phyloP scores from a whole-genome alignment of 192 early-diverging fungal species.

The Coemansia erecta region DNA sequence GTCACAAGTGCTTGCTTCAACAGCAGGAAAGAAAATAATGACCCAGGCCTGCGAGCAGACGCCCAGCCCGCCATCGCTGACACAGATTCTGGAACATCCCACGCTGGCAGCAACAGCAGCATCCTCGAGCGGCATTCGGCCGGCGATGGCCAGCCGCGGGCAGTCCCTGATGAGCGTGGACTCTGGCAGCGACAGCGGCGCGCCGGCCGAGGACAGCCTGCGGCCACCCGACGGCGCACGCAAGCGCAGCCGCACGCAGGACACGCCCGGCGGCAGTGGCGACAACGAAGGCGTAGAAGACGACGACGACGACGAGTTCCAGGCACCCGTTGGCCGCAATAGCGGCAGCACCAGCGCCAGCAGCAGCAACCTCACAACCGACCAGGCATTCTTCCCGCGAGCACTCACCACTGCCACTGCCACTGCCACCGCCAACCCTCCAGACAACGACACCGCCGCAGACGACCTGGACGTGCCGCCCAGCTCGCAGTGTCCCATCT shows the following conservation, averaged over 20 bases:
- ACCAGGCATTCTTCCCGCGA: not conserved
- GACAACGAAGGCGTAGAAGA: not conserved
- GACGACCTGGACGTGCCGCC: not conserved
- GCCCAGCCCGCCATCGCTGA: slow-evolving; percentile 16
- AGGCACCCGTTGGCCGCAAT: not conserved
- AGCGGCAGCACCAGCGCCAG: slow-evolving; percentile 1
- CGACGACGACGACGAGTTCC: slow-evolving; percentile 9
- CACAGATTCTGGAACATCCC: slow-evolving; percentile 9
- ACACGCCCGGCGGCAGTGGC: not conserved
- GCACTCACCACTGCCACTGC: no score
- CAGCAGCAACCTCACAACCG: slow-evolving; percentile 1
- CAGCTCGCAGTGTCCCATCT: slow-evolving; percentile 37
- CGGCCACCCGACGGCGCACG: not conserved
- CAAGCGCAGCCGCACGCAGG: not conserved
- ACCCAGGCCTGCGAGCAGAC: not conserved
- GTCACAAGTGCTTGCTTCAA: slow-evolving; percentile 6
- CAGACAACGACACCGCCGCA: not conserved
- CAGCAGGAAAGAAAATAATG: not conserved
- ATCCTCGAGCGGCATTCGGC: not conserved
- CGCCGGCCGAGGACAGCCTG: not conserved
- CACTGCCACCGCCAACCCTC: no score
- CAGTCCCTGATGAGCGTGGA: not conserved
- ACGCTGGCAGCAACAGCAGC: not conserved
- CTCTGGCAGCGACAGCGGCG: not conserved
- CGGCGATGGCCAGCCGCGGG: not conserved